A percentile compares a stretch with the other conserved stretches of the same genome.
Evolutionary conservation across 2,329 filamentous ascomycete genomes (phyloP).

Genomic region (Fonsecaea multimorphosa): DNA sequence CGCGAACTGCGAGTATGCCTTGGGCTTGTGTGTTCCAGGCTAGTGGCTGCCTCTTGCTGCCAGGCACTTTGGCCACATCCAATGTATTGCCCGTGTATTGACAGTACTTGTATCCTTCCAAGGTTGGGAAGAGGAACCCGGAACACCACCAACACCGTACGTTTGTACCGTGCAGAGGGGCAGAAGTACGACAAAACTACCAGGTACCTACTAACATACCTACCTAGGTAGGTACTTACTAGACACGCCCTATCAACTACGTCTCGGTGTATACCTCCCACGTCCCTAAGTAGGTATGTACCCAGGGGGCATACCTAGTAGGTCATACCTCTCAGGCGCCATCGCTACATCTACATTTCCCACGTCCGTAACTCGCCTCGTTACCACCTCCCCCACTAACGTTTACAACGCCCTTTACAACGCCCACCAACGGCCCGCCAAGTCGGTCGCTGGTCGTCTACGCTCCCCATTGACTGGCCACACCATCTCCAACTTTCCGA

Average conservation of each 20-base stretch:
- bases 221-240: too few relatives aligned
- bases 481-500: neutral
- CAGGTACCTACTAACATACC: too few relatives aligned
- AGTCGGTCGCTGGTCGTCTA: neutral
- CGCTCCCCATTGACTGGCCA: neutral
- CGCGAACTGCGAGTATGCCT: conserved; percentile 11
- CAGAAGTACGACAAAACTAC: too few relatives aligned
- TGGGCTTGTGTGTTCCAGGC: neutral
- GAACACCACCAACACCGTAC: too few relatives aligned
- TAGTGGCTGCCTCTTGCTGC: conserved; percentile 18
- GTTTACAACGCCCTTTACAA: too few relatives aligned
- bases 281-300: too few relatives aligned
- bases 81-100: neutral
- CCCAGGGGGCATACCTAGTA: too few relatives aligned
- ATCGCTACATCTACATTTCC: neutral
- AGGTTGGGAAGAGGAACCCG: too few relatives aligned
- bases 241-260: too few relatives aligned
- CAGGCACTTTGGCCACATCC: neutral
- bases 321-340: too few relatives aligned
- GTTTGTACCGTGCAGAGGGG: too few relatives aligned
- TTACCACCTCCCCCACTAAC: neutral
- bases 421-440: neutral
- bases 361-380: neutral
- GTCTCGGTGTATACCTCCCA: too few relatives aligned
- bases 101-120: neutral